A percentile compares a stretch with the other conserved stretches of the same genome.
phyloP scores from a whole-genome alignment of 306 rosid species.

The Lupinus albus region DNA sequence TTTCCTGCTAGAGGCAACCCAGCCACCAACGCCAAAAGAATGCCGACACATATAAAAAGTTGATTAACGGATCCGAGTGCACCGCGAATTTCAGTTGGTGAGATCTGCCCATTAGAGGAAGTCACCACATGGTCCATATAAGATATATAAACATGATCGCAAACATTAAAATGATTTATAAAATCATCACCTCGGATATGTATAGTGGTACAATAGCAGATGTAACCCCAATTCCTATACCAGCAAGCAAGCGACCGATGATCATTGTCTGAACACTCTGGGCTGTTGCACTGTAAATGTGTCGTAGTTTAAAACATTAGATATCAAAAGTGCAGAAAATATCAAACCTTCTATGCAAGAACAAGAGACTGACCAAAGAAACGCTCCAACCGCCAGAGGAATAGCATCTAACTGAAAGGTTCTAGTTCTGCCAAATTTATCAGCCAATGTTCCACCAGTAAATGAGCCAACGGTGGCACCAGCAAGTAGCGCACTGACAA shows the following conservation, averaged over 20 bases:
- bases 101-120: conserved; percentile 60
- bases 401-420: conserved; percentile 90
- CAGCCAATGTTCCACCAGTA: conserved; percentile 97
- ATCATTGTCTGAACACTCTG: conserved; percentile 90
- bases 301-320: conserved; percentile 26
- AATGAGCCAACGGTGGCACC: conserved; percentile 96
- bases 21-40: conserved; percentile 85
- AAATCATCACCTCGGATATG: conserved; percentile 70
- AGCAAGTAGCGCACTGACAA: conserved; percentile 82
- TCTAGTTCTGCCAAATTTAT: conserved; percentile 85
- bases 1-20: conserved; percentile 93
- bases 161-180: not conserved
- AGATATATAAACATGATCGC: conserved; percentile 3
- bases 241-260: conserved; percentile 88
- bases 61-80: conserved; percentile 94
- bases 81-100: conserved; percentile 97
- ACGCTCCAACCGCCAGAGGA: conserved; percentile 81
- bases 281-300: conserved; percentile 77
- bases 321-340: conserved; percentile 20
- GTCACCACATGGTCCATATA: conserved; percentile 10
- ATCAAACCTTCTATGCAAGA: conserved; percentile 14
- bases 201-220: conserved; percentile 89
- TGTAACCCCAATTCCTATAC: conserved; percentile 90
- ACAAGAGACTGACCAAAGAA: conserved; percentile 65
- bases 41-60: conserved; percentile 89